Evolutionary conservation across 2,329 filamentous ascomycete genomes (phyloP).

Genomic region (Aspergillus flavus): DNA sequence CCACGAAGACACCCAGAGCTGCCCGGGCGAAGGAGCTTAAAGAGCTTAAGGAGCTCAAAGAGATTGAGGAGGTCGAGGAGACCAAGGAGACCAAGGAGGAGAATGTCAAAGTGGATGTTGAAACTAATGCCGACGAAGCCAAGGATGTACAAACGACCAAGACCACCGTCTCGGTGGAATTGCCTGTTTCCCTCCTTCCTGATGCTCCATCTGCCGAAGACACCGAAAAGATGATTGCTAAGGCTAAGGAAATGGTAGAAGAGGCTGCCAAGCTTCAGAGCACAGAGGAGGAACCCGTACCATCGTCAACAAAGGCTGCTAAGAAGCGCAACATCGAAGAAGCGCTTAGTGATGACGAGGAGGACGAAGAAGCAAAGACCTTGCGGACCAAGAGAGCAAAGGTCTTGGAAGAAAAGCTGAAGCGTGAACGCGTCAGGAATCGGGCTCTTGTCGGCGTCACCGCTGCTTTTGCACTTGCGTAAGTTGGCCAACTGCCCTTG

Average conservation of each 20-base stretch:
- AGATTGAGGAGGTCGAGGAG: constrained; percentile 24
- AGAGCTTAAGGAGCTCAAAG: constrained; percentile 23
- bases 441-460: constrained; percentile 83
- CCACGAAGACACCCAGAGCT: constrained; percentile 24
- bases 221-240: constrained; percentile 78
- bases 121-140: constrained; percentile 59
- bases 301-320: constrained; percentile 37
- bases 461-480: constrained; percentile 88
- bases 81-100: constrained; percentile 38
- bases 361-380: constrained; percentile 44
- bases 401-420: constrained; percentile 71
- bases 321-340: constrained; percentile 76
- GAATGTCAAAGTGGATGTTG: constrained; percentile 69
- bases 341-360: constrained; percentile 61
- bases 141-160: constrained; percentile 68
- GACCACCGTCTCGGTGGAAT: constrained; percentile 74
- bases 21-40: constrained; percentile 32
- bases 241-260: constrained; percentile 86
- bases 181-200: constrained; percentile 65
- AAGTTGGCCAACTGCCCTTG: constrained; percentile 50
- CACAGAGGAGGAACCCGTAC: constrained; percentile 40
- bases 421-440: constrained; percentile 83
- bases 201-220: constrained; percentile 76
- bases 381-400: constrained; percentile 71
- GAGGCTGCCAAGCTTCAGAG: constrained; percentile 59